Conservation (phyloP, 768 basidiomycete genomes). For the Tricholoma sp. region DNA sequence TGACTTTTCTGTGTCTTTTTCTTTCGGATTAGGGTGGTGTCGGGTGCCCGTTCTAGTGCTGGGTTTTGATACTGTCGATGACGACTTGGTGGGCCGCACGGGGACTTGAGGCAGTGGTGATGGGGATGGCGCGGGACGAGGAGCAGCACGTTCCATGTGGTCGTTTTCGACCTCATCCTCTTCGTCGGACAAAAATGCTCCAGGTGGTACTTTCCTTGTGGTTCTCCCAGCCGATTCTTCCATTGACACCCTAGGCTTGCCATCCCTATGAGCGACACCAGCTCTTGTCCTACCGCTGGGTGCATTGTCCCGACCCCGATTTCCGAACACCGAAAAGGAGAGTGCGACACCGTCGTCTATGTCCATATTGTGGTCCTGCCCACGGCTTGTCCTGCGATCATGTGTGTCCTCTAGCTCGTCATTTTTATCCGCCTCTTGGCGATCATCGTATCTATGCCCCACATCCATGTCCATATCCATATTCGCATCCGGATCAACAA, state of each 20-base stretch:
- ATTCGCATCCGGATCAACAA: conserved; percentile 2
- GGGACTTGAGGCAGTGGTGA: not conserved
- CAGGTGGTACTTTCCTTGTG: conserved; percentile 33
- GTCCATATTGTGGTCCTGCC: conserved; percentile 13
- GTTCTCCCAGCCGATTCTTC: conserved; percentile 4
- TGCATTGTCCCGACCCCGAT: conserved; percentile 13
- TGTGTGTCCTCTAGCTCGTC: conserved; percentile 12
- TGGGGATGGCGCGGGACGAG: not conserved
- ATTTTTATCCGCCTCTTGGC: conserved; percentile 9
- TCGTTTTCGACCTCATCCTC: conserved; percentile 28
- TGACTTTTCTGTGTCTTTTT: not conserved
- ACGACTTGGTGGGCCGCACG: not conserved
- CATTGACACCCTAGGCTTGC: conserved; percentile 2
- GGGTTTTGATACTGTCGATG: not conserved
- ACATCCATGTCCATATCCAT: conserved; percentile 13
- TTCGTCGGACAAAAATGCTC: conserved; percentile 40
- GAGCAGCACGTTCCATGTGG: conserved; percentile 12
- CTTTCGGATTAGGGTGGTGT: not conserved
- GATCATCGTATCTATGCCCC: conserved; percentile 10
- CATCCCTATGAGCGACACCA: not conserved
- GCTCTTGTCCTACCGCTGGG: conserved; percentile 13
- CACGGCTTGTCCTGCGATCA: conserved; percentile 13
- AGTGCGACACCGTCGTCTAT: conserved; percentile 12
- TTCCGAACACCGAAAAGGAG: conserved; percentile 19
- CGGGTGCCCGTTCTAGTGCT: not conserved